Evolutionary conservation across 305 asterid genomes (phyloP).

Genomic region (Fraxinus platypoda): DNA sequence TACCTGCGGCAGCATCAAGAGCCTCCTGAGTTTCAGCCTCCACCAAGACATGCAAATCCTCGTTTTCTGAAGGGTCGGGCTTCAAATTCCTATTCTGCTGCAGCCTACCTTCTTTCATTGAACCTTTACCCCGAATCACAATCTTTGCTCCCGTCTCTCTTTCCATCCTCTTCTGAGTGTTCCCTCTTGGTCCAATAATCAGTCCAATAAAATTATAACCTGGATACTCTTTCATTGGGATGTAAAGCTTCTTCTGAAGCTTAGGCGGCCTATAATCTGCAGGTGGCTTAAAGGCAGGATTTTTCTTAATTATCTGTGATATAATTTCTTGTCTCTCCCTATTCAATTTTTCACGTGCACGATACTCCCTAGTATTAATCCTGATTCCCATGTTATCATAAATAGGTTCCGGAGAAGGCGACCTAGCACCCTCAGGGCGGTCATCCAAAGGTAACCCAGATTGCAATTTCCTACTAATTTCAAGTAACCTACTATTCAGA

Average conservation of each 20-base stretch:
- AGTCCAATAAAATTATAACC: conserved; percentile 92
- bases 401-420: conserved; percentile 95
- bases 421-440: conserved; percentile 84
- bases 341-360: conserved; percentile 82
- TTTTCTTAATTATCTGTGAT: conserved; percentile 80
- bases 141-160: conserved; percentile 94
- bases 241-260: conserved; percentile 84
- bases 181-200: conserved; percentile 94
- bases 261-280: conserved; percentile 98
- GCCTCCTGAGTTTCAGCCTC: conserved; percentile 95
- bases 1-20: conserved; percentile 86
- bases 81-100: conserved; percentile 90
- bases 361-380: conserved; percentile 89
- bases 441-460: conserved; percentile 87
- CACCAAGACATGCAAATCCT: conserved; percentile 90
- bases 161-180: conserved; percentile 97
- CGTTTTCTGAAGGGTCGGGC: conserved; percentile 82
- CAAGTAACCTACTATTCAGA: conserved; percentile 76
- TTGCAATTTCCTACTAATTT: conserved; percentile 84
- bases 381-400: conserved; percentile 88
- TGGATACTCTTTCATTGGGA: conserved; percentile 92
- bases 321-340: conserved; percentile 92
- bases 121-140: conserved; percentile 94
- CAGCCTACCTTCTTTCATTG: conserved; percentile 88
- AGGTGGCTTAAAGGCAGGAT: conserved; percentile 92